These are phyloP conservation scores for Rubroboletus satanas DNA, from an alignment of 768 basidiomycete species.

Conservation along the genomic window DNA sequence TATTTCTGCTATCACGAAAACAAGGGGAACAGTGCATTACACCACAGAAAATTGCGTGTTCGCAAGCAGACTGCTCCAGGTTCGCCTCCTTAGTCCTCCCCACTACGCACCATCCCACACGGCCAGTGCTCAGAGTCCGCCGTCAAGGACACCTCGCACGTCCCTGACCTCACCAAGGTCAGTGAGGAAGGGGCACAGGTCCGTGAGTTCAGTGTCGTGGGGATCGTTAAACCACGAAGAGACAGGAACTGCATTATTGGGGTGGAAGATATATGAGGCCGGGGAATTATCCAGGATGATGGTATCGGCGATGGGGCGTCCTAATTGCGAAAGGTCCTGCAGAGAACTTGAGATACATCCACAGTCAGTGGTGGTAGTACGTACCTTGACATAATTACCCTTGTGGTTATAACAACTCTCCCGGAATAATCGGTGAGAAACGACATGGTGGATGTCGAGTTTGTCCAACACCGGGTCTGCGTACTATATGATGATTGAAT, in stretches of 20 bases:
- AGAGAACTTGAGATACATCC: conserved; percentile 1
- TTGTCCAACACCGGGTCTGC: conserved; percentile 98
- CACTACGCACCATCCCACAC: conserved; percentile 18
- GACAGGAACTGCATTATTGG: conserved; percentile 97
- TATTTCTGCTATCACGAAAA: conserved; percentile 32
- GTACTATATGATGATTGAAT: conserved; percentile 53
- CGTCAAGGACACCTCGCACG: conserved; percentile 88
- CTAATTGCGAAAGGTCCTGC: conserved; percentile 97
- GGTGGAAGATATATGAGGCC: conserved; percentile 98
- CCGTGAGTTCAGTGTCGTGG: conserved; percentile 95
- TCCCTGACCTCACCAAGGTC: conserved; percentile 85
- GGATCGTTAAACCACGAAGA: conserved; percentile 99
- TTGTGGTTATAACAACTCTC: conserved; percentile 99
- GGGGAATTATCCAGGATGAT: conserved; percentile 99
- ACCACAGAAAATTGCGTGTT: conserved; percentile 25
- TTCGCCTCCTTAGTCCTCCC: conserved; percentile 16
- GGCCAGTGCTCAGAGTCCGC: conserved; percentile 53
- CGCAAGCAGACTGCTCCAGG: conserved; percentile 18
- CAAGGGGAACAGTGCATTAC: conserved; percentile 26
- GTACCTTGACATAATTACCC: conserved; percentile 98
- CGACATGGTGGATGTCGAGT: conserved; percentile 87
- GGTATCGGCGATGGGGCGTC: conserved; percentile 87
- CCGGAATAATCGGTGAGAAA: conserved; percentile 90
- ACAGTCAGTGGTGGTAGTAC: conserved; percentile 11
- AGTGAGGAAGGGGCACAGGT: conserved; percentile 89